A percentile compares a stretch with the other conserved stretches of the same genome.
Evolutionary conservation across 2,329 filamentous ascomycete genomes (phyloP).

Genomic region (Albifimbria verrucaria): DNA sequence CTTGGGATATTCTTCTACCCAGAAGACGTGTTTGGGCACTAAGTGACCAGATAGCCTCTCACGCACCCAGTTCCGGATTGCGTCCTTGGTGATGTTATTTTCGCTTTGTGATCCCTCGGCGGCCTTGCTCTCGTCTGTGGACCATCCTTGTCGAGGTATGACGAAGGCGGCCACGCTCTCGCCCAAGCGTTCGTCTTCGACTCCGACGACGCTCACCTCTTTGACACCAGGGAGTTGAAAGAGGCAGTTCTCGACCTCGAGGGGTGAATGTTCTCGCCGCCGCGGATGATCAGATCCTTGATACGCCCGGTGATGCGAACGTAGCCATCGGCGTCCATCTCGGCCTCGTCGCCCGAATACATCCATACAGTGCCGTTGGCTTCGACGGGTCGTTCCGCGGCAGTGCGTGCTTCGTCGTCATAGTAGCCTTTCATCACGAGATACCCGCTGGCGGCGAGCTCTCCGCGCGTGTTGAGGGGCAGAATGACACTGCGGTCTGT

Average conservation of each 20-base stretch:
- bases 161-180: slow-evolving; percentile 87
- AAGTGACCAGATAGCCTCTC: slow-evolving; percentile 68
- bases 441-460: slow-evolving; percentile 81
- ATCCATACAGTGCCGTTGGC: slow-evolving; percentile 70
- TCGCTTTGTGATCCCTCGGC: slow-evolving; percentile 21
- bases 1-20: slow-evolving; percentile 81
- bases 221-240: slow-evolving; percentile 67
- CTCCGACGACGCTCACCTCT: slow-evolving; percentile 79
- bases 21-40: slow-evolving; percentile 88
- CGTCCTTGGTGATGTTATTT: slow-evolving; percentile 41
- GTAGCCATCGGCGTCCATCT: slow-evolving; percentile 79
- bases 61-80: slow-evolving; percentile 70
- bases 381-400: slow-evolving; percentile 56
- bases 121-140: slow-evolving; percentile 15
- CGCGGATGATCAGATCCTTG: slow-evolving; percentile 93
- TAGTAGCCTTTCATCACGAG: slow-evolving; percentile 90
- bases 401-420: slow-evolving; percentile 66
- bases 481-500: slow-evolving; percentile 56
- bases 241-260: slow-evolving; percentile 88
- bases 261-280: slow-evolving; percentile 95
- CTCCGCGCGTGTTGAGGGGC: slow-evolving; percentile 65
- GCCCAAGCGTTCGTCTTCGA: slow-evolving; percentile 79
- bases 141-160: slow-evolving; percentile 41
- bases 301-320: slow-evolving; percentile 86
- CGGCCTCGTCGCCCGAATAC: slow-evolving; percentile 87